A percentile compares a stretch with the other conserved stretches of the same genome.
phyloP scores from a whole-genome alignment of 805 yeast species.

The Jamesozyma rosinii region DNA sequence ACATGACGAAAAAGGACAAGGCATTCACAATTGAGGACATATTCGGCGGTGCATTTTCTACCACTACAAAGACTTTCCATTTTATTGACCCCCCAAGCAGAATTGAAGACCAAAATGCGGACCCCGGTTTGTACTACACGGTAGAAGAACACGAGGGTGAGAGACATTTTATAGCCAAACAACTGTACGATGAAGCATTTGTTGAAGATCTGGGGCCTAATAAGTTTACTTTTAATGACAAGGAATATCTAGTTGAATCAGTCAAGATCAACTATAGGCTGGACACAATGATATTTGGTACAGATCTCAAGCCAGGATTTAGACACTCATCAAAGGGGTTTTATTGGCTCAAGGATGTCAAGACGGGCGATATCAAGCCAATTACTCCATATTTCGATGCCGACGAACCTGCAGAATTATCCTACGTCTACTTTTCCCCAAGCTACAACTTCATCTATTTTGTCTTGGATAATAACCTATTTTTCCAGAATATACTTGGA shows the following conservation, averaged over 20 bases:
- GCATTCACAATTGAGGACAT: constrained; percentile 18
- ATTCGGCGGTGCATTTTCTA: constrained; percentile 21
- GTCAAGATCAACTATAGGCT: constrained; percentile 38
- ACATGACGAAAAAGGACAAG: constrained; percentile 1
- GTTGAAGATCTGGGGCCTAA: constrained; percentile 18
- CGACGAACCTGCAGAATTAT: constrained; percentile 18
- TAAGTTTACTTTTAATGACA: constrained; percentile 36
- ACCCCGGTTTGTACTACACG: constrained; percentile 38
- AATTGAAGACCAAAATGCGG: constrained; percentile 24
- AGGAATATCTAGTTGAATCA: constrained; percentile 33
- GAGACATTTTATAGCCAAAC: constrained; percentile 23
- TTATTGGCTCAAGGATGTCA: constrained; percentile 55
- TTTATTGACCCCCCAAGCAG: constrained; percentile 22
- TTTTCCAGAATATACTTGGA: constrained; percentile 33
- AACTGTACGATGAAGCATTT: constrained; percentile 23
- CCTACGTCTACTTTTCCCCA: constrained; percentile 56
- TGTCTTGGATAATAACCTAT: constrained; percentile 49
- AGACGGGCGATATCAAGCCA: constrained; percentile 28
- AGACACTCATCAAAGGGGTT: constrained; percentile 58
- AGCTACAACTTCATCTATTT: constrained; percentile 45
- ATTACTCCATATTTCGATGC: constrained; percentile 15
- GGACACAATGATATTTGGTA: constrained; percentile 43
- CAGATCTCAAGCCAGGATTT: constrained; percentile 46
- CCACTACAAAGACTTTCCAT: constrained; percentile 16
- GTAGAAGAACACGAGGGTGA: constrained; percentile 9